Evolutionary conservation across 176 grass and related monocot species (phyloP), one percentile per base, ranked within the genome.

Genomic region (Cenchrus purpureus): DNA sequence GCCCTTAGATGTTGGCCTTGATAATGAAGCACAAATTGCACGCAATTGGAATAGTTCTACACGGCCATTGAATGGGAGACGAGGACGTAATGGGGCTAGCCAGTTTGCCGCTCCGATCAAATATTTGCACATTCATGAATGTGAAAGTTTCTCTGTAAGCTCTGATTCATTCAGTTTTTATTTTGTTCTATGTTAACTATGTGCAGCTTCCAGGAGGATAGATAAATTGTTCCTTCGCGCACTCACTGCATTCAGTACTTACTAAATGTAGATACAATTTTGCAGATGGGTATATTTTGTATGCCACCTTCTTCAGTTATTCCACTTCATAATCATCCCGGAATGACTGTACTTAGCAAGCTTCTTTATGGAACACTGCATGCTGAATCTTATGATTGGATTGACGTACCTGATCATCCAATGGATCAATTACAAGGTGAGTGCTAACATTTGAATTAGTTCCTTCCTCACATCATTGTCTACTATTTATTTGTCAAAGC

Each of bases 221-320:
- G 20, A n/a, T 70, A 34, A 50, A 55, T 40, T n/a, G 25, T 7
- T 65, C 12, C 3, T 70, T 13, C 44, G 50, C 5, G 22, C 78
- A 13, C 55, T 73, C 40, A 53, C 5, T 52, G 28, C 5, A 45
- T 89, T 20, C 25, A 29, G 12, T 13, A 66, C 81, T 28, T 22
- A 67, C 19, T 74, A 16, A 77, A 46, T 34, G 13, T 79, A 73
- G 10, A 12, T 79, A 82, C 82, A 4, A 48, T 77, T 57, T 79
- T 70, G 43, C 88, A 99, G 97, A 94, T 99, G 89, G 97, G 97
- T 65, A 99, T 99, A 92, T 95, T 99, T 89, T 99, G 97, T 71
- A 94, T 96, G 97, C 97, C 93, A 19, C 86, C 93, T 17, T 96
- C 88, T 68, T 95, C 93, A 55, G 89, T 99, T 79, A 96, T 99